Conservation (phyloP, 2,329 filamentous ascomycete species). For the Hypoxylon sp. region DNA sequence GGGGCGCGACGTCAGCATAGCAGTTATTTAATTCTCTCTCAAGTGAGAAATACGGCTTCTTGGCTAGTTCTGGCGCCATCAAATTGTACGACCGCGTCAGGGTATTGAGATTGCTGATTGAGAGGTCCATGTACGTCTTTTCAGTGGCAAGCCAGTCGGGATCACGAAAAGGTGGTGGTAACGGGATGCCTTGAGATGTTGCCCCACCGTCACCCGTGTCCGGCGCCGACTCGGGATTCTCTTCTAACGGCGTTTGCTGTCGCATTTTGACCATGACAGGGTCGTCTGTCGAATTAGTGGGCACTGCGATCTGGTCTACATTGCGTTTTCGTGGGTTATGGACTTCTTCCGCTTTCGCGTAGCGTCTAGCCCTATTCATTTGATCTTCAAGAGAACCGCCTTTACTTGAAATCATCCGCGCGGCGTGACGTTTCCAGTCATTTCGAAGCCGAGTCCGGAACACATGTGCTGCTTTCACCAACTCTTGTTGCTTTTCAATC, state of each 20-base stretch:
- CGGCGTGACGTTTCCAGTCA: conserved; percentile 87
- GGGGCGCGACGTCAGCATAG: conserved; percentile 85
- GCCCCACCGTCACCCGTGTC: conserved; percentile 6
- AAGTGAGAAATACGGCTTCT: conserved; percentile 89
- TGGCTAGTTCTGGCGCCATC: conserved; percentile 89
- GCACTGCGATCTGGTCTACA: conserved; percentile 57
- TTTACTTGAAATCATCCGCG: conserved; percentile 77
- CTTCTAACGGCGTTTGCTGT: conserved; percentile 43
- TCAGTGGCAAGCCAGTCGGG: conserved; percentile 78
- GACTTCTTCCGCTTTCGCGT: conserved; percentile 76
- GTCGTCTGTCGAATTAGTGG: conserved; percentile 58
- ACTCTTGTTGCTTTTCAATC: conserved; percentile 98
- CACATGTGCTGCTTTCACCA: conserved; percentile 71
- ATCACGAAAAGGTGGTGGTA: conserved; percentile 77
- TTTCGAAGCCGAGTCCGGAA: conserved; percentile 79
- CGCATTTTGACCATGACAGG: conserved; percentile 57
- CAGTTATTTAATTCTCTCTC: conserved; percentile 83
- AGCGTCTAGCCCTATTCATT: conserved; percentile 73
- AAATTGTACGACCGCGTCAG: conserved; percentile 91
- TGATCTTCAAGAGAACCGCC: conserved; percentile 80
- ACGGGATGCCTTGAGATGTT: conserved; percentile 42
- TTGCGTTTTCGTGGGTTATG: conserved; percentile 65
- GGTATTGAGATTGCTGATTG: conserved; percentile 79
- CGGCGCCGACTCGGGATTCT: conserved; percentile 18
- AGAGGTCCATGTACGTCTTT: conserved; percentile 75